These are phyloP conservation scores for Lithohypha guttulata DNA, from an alignment of 2,329 filamentous ascomycete species.

Conservation along the genomic window DNA sequence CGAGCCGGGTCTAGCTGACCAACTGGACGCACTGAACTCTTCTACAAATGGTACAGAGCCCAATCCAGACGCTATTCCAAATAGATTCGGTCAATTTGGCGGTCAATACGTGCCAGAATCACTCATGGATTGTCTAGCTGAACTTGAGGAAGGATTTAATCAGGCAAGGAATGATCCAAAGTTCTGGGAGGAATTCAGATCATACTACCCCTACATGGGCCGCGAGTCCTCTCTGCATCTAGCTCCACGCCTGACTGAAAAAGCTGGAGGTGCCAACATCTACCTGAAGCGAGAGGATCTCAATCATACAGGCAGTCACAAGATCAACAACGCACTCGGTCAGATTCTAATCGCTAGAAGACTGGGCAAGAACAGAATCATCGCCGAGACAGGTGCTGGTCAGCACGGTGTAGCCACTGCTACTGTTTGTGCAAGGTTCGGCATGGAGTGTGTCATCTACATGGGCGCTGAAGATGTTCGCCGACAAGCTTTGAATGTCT, in stretches of 20 bases:
- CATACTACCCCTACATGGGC: constrained; percentile 96
- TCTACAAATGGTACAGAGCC: constrained; percentile 35
- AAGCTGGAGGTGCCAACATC: constrained; percentile 87
- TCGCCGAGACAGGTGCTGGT: constrained; percentile 92
- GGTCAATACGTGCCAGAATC: constrained; percentile 97
- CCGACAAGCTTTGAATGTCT: constrained; percentile 92
- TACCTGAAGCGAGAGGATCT: constrained; percentile 97
- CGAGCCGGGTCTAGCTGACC: constrained; percentile 64
- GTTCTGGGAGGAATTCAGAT: constrained; percentile 96
- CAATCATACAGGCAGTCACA: constrained; percentile 96
- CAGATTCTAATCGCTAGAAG: constrained; percentile 78
- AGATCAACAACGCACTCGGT: constrained; percentile 97
- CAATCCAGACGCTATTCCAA: constrained; percentile 52
- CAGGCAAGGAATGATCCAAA: constrained; percentile 72
- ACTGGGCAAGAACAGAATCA: constrained; percentile 91
- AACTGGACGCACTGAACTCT: constrained; percentile 67
- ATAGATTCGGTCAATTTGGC: constrained; percentile 89
- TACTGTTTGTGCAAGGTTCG: constrained; percentile 95
- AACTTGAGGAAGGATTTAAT: constrained; percentile 87
- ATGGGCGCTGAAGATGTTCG: constrained; percentile 98
- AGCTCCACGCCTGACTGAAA: constrained; percentile 75
- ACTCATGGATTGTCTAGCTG: constrained; percentile 87
- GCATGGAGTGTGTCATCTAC: constrained; percentile 94
- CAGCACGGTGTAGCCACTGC: constrained; percentile 97
- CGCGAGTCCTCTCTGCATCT: constrained; percentile 84